These are phyloP conservation scores for Dendrocalamus latiflorus DNA, from an alignment of 202 grass and related monocot species.

Conservation along the genomic window DNA sequence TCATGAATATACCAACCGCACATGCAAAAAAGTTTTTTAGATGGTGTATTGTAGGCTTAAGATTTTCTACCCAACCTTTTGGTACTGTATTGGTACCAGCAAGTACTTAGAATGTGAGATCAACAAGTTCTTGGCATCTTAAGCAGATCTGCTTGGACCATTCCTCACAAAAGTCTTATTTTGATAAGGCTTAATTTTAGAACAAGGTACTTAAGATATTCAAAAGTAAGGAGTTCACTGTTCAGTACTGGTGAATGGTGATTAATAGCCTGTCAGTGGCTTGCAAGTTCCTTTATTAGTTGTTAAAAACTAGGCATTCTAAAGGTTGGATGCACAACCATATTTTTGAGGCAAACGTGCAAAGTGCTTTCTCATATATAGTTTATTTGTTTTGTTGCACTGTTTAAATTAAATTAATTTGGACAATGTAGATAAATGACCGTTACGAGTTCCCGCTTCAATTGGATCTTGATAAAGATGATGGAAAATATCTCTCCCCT, in stretches of 20 bases:
- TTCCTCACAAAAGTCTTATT: not conserved
- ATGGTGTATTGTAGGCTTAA: not conserved
- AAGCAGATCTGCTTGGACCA: not conserved
- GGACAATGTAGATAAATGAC: conserved; percentile 72
- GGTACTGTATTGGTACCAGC: not conserved
- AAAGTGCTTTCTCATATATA: not conserved
- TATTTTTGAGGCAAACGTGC: not conserved
- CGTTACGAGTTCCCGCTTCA: conserved; percentile 75
- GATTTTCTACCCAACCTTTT: not conserved
- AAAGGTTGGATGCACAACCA: not conserved
- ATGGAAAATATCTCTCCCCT: conserved; percentile 72
- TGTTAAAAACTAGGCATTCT: not conserved
- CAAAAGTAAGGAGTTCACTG: not conserved
- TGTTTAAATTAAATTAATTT: conserved; percentile 21
- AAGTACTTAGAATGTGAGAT: not conserved
- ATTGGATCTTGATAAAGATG: conserved; percentile 68
- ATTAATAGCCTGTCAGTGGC: not conserved
- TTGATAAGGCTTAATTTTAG: not conserved
- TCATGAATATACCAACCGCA: not conserved
- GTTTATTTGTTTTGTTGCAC: not conserved
- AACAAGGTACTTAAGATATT: not conserved
- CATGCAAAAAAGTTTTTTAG: not conserved
- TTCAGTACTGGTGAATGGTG: not conserved
- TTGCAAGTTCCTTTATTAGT: conserved; percentile 9
- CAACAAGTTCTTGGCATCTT: not conserved